These are phyloP conservation scores for Eucalyptus guilfoylei DNA, from an alignment of 345 rosid genomes.

Conservation along the genomic window DNA sequence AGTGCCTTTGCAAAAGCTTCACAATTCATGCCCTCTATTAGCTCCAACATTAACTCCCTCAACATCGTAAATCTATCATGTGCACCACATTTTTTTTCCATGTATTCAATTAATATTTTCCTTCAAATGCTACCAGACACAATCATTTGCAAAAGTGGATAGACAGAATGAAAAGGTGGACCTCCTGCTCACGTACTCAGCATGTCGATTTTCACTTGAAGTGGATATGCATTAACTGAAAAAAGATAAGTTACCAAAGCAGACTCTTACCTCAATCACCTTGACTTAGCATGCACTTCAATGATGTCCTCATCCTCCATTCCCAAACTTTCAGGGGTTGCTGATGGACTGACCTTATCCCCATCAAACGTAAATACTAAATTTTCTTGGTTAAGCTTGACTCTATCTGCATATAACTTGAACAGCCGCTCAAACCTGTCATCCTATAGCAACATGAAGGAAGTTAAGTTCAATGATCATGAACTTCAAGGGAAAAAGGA, in stretches of 20 bases:
- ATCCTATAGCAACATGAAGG: conserved; percentile 33
- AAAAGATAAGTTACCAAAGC: not conserved
- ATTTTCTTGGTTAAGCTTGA: conserved; percentile 25
- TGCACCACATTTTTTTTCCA: not conserved
- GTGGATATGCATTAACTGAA: not conserved
- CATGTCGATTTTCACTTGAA: not conserved
- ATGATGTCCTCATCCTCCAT: conserved; percentile 93
- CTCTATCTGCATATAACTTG: conserved; percentile 63
- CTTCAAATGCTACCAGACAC: not conserved
- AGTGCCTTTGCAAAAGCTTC: not conserved
- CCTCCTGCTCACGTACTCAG: not conserved
- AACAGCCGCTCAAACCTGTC: conserved; percentile 73
- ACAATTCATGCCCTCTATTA: not conserved
- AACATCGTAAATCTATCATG: not conserved
- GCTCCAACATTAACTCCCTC: not conserved
- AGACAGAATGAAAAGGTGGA: not conserved
- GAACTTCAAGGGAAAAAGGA: not conserved
- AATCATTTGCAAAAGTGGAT: not conserved
- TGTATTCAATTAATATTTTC: not conserved
- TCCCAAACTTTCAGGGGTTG: conserved; percentile 64
- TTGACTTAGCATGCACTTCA: conserved; percentile 54
- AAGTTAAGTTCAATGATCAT: not conserved
- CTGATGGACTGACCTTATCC: conserved; percentile 48
- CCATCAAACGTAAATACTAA: conserved; percentile 78
- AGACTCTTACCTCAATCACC: conserved; percentile 21